Evolutionary conservation across 805 yeast species (phyloP).

Genomic region (Clavispora carvajalis): DNA sequence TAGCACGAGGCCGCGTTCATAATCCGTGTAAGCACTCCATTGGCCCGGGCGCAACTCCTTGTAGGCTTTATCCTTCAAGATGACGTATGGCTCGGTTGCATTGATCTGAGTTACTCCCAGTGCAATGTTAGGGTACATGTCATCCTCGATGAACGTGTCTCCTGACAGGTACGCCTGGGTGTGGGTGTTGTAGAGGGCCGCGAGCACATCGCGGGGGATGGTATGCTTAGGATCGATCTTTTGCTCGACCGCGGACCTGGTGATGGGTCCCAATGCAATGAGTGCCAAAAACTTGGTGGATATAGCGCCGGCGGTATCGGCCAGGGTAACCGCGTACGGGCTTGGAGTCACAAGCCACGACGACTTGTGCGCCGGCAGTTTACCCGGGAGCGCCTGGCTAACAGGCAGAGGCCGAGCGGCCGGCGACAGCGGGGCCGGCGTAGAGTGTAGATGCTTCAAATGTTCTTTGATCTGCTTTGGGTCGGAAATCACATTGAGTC

Average conservation of each 20-base stretch:
- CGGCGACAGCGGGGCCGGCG: background rate
- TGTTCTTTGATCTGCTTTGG: constrained; percentile 23
- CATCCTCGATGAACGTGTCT: constrained; percentile 26
- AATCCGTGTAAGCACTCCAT: constrained; percentile 27
- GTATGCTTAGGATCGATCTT: constrained; percentile 4
- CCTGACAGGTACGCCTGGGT: constrained; percentile 23
- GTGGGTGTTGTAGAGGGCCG: constrained; percentile 23
- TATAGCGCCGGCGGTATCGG: constrained; percentile 7
- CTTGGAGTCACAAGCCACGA: constrained; percentile 4
- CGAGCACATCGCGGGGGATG: constrained; percentile 10
- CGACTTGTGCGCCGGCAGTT: background rate
- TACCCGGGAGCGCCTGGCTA: background rate
- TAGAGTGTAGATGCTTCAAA: background rate
- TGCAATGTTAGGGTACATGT: constrained; percentile 18
- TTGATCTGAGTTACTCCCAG: constrained; percentile 8
- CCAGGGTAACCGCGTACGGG: constrained; percentile 6
- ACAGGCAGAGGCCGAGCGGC: constrained; percentile 1
- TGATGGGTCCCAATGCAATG: constrained; percentile 16
- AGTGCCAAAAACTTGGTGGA: constrained; percentile 10
- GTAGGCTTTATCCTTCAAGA: constrained; percentile 37
- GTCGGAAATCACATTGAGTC: constrained; percentile 29
- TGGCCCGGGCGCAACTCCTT: constrained; percentile 36
- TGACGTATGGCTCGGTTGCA: constrained; percentile 7
- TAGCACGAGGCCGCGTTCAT: constrained; percentile 28
- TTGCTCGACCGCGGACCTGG: constrained; percentile 5